Base-by-base conservation (phyloP, 2,329 filamentous ascomycete species). In the Incumbomyces lentus region DNA sequence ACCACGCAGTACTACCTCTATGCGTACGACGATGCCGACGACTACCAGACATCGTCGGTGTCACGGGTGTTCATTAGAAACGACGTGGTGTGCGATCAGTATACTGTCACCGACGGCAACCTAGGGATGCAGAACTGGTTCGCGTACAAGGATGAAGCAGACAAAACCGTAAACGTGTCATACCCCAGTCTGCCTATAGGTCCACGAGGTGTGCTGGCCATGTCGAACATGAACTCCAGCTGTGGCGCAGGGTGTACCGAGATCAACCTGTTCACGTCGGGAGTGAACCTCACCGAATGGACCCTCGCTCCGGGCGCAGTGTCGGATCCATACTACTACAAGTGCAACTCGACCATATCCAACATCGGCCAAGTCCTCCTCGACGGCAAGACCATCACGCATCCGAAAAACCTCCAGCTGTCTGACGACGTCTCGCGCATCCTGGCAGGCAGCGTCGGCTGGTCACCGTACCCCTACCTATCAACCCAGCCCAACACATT, bases 1-100 rank as follows among this genome's bases (percentile, higher is more conserved):
- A 52, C 52, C 3, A n/a, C 44, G 2, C 52, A 52, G 30, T 52
- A 49, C 26, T 55, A 54, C 39, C 46, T 52, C 33, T 51, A 55
- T 38, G 42, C 38, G 14, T 54, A 54, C 33, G 30, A 46, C 13
- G 47, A 55, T 35, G n/a, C 19, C 6, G 11, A 11, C 6, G 12
- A 29, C n/a, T 34, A 26, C 6, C 12, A 22, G 10, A 39, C 22
- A 8, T 26, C 22, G 4, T 26, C 22, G 22, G 22, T 52, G 3
- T 49, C 51, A 5, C 33, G 38, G 18, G 47, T 51, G 17, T 47
- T 50, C 22, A 49, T 55, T 17, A 12, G 46, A 14, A 30, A 49
- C 17, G 36, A 46, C 14, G 51, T 52, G 14, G 46, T 40, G n/a
- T 55, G 53, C 44, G 36, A 43, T 13, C 40, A 14, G 12, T 52